These are phyloP conservation scores for Neoscytalidium dimidiatum DNA, from an alignment of 2,329 filamentous ascomycete species.

Conservation along the genomic window DNA sequence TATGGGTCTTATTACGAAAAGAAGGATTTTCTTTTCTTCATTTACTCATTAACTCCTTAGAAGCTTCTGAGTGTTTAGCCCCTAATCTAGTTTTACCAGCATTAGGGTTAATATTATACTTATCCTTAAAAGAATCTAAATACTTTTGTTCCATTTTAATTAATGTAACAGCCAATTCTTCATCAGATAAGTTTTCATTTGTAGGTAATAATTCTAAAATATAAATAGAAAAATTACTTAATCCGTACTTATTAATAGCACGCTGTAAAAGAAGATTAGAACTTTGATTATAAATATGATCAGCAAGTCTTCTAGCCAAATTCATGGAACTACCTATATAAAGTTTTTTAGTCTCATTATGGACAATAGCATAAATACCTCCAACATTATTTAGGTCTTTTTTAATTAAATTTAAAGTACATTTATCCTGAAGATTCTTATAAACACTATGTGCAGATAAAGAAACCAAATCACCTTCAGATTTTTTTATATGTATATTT, in stretches of 20 bases:
- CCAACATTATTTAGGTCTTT: background rate
- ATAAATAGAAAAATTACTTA: background rate
- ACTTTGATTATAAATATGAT: background rate
- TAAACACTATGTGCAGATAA: background rate
- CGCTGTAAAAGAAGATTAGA: background rate
- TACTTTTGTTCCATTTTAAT: background rate
- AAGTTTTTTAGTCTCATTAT: background rate
- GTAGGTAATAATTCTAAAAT: background rate
- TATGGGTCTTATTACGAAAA: background rate
- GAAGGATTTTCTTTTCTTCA: background rate
- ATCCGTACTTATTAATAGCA: background rate
- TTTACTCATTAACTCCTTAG: constrained; percentile 1
- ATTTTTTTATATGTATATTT: constrained; percentile 3
- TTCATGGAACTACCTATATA: background rate
- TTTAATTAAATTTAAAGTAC: background rate
- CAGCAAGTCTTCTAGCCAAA: background rate
- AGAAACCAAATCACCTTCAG: background rate
- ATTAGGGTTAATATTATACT: background rate
- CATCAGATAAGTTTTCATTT: background rate
- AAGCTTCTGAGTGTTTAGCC: constrained; percentile 1
- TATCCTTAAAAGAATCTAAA: background rate
- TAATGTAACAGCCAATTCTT: background rate
- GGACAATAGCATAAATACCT: constrained; percentile 3
- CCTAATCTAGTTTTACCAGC: background rate
- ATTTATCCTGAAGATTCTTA: background rate